Percentiles rank a stretch among this genome's conserved stretches.
phyloP scores from a whole-genome alignment of 352 stramenopile genomes.

The Pythium dissimile region DNA sequence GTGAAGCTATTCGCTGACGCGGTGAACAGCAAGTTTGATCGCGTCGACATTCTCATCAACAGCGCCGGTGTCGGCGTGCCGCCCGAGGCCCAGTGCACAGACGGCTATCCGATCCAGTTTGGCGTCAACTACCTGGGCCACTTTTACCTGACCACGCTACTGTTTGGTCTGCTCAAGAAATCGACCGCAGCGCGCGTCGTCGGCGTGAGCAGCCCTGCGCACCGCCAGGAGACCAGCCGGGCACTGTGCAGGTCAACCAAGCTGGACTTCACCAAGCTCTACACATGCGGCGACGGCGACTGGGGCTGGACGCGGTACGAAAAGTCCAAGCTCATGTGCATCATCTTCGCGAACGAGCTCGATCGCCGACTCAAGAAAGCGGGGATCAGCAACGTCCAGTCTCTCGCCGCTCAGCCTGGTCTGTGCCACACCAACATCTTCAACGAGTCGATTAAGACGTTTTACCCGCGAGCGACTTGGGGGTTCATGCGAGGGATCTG shows the following conservation, averaged over 20 bases:
- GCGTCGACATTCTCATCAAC: conserved; percentile 28
- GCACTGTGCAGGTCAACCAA: neutral
- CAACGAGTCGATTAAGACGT: neutral
- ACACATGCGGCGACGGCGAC: conserved; percentile 16
- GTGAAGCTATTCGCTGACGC: conserved; percentile 16
- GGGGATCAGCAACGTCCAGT: conserved; percentile 29
- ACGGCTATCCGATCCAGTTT: conserved; percentile 41
- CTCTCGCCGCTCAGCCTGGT: conserved; percentile 21
- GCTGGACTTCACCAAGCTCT: conserved; percentile 26
- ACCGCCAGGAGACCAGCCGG: conserved; percentile 21
- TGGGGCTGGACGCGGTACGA: conserved; percentile 29
- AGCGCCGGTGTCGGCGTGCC: conserved; percentile 27
- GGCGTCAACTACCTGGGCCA: conserved; percentile 47
- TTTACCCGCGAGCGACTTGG: conserved; percentile 4
- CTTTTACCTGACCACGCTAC: conserved; percentile 40
- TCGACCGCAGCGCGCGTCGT: conserved; percentile 29
- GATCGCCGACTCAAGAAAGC: conserved; percentile 27
- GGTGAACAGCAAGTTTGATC: conserved; percentile 21
- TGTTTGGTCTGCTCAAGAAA: conserved; percentile 30
- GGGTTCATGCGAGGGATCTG: neutral
- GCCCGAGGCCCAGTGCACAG: neutral
- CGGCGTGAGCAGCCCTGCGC: conserved; percentile 35
- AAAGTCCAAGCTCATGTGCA: conserved; percentile 41
- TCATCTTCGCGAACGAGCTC: conserved; percentile 50
- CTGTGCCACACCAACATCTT: conserved; percentile 6